Conservation (phyloP, 2,329 filamentous ascomycete genomes). For the Nothopassalora personata region DNA sequence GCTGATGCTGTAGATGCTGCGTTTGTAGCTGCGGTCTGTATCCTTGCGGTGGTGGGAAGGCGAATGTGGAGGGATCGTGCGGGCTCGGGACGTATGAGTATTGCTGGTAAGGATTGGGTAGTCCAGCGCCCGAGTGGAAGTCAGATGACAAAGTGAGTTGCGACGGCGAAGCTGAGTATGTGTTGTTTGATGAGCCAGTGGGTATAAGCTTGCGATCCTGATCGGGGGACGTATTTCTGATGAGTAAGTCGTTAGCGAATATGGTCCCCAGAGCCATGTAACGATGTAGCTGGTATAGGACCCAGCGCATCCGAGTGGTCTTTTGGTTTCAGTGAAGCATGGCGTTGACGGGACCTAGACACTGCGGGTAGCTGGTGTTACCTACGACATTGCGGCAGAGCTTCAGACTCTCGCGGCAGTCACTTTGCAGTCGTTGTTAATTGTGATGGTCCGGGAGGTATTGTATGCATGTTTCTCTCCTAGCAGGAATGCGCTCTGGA, state of each 20-base stretch:
- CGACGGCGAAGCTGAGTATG: slow-evolving; percentile 36
- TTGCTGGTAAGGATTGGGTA: slow-evolving; percentile 29
- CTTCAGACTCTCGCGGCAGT: slow-evolving; percentile 15
- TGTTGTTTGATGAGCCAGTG: slow-evolving; percentile 23
- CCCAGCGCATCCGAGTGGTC: slow-evolving; percentile 4
- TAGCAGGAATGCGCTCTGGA: slow-evolving; percentile 10
- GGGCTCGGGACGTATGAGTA: slow-evolving; percentile 26
- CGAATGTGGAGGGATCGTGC: slow-evolving; percentile 27
- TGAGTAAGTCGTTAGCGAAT: slow-evolving; percentile 20
- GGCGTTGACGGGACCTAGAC: slow-evolving; percentile 7
- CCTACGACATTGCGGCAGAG: slow-evolving; percentile 28
- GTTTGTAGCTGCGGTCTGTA: slow-evolving; percentile 28
- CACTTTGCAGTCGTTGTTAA: slow-evolving; percentile 19
- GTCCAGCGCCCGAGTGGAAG: slow-evolving; percentile 18
- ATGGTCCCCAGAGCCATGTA: slow-evolving; percentile 11
- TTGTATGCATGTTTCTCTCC: slow-evolving; percentile 26
- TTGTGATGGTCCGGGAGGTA: slow-evolving; percentile 18
- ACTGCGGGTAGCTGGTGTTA: slow-evolving; percentile 13
- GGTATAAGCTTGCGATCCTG: slow-evolving; percentile 43
- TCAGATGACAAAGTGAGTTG: slow-evolving; percentile 33
- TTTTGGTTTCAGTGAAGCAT: background rate
- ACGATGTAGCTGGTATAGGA: slow-evolving; percentile 8
- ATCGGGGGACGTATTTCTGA: slow-evolving; percentile 38
- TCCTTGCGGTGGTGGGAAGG: slow-evolving; percentile 26
- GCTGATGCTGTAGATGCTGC: slow-evolving; percentile 34